phyloP scores from a whole-genome alignment of 2,329 filamentous ascomycete genomes.

The Aspergillus aculeatus region DNA sequence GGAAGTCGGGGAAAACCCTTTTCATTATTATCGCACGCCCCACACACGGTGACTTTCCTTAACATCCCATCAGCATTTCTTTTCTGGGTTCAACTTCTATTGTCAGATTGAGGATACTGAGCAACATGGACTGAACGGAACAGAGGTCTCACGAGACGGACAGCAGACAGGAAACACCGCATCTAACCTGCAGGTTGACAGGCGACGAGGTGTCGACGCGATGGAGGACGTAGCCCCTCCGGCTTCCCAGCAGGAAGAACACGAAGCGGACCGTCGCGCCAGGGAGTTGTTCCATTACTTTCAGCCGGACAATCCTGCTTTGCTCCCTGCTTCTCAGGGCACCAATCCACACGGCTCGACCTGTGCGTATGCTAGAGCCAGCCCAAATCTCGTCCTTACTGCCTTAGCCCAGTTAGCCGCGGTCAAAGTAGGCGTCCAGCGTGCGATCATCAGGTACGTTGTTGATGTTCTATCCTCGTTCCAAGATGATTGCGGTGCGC shows the following conservation, averaged over 20 bases:
- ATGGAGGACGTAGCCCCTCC: not conserved
- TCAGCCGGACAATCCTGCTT: conserved; percentile 23
- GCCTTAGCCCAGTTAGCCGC: conserved; percentile 27
- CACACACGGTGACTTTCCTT: not conserved
- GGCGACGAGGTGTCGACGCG: not conserved
- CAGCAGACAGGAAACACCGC: not conserved
- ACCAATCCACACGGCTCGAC: not conserved
- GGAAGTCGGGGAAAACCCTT: not conserved
- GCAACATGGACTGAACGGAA: not conserved
- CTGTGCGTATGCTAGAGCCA: conserved; percentile 2
- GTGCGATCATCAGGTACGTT: conserved; percentile 29
- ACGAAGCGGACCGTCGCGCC: conserved; percentile 19
- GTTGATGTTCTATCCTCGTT: not conserved
- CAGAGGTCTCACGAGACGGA: not conserved
- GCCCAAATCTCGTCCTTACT: conserved; percentile 21
- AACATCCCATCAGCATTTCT: not conserved
- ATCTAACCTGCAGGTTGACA: not conserved
- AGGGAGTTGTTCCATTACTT: conserved; percentile 27
- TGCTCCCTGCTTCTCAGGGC: conserved; percentile 5
- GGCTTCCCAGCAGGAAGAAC: not conserved
- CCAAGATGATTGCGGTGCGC: too few relatives aligned
- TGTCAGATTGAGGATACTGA: not conserved
- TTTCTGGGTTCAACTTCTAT: not conserved
- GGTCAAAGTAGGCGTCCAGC: conserved; percentile 23
- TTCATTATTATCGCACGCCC: not conserved